These are phyloP conservation scores for Coemansia sp. DNA, from an alignment of 192 early-diverging fungal species.

Conservation along the genomic window DNA sequence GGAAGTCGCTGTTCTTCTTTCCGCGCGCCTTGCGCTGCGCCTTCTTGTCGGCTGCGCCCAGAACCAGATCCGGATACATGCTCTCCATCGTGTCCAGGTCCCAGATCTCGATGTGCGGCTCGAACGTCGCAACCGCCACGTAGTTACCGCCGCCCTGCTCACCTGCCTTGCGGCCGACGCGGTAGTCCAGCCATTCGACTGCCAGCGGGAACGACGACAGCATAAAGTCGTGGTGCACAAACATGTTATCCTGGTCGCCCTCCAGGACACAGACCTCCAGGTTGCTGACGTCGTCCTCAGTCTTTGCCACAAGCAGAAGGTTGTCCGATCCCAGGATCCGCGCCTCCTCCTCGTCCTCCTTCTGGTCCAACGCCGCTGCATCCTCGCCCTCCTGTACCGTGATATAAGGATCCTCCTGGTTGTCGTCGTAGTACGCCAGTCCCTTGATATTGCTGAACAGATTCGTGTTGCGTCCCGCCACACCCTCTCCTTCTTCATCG, in stretches of 20 bases:
- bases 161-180: constrained; percentile 68
- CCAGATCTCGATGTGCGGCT: constrained; percentile 99
- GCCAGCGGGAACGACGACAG: constrained; percentile 93
- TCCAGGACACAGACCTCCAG: constrained; percentile 94
- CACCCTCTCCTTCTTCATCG: constrained; percentile 26
- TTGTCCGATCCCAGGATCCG: constrained; percentile 78
- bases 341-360: constrained; percentile 83
- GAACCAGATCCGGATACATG: constrained; percentile 87
- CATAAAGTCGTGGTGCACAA: constrained; percentile 99
- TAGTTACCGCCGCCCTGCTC: constrained; percentile 71
- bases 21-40: constrained; percentile 26
- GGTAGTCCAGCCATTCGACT: constrained; percentile 93
- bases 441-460: constrained; percentile 87
- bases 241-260: constrained; percentile 76
- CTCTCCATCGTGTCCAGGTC: constrained; percentile 89
- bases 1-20: constrained; percentile 70
- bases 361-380: constrained; percentile 33
- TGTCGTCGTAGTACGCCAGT: constrained; percentile 79
- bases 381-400: constrained; percentile 62
- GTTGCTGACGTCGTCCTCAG: constrained; percentile 96
- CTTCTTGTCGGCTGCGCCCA: constrained; percentile 60
- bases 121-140: constrained; percentile 96
- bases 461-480: constrained; percentile 53
- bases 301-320: constrained; percentile 88
- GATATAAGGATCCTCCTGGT: constrained; percentile 86